phyloP scores from a whole-genome alignment of 306 rosid genomes.

The Glycine latifolia region DNA sequence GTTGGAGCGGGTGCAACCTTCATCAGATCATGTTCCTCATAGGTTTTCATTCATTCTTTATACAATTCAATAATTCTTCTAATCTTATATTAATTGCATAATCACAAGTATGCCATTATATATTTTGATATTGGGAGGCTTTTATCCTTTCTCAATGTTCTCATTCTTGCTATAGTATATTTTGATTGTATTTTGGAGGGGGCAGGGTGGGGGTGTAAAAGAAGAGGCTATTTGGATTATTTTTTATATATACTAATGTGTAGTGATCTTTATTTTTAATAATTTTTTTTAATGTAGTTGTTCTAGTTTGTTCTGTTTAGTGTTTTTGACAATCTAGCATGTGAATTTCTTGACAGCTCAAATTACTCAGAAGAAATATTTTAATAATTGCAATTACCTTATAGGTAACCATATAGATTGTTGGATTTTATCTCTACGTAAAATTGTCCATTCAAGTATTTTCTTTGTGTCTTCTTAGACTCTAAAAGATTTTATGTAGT shows the following conservation, averaged over 20 bases:
- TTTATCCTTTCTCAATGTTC: background rate
- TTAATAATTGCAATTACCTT: conserved; percentile 31
- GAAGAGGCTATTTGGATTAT: background rate
- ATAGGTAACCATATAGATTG: background rate
- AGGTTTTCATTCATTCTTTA: conserved; percentile 57
- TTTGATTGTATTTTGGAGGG: background rate
- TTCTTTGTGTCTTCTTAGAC: conserved; percentile 13
- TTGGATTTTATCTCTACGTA: background rate
- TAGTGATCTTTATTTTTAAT: conserved; percentile 2
- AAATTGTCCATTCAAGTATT: conserved; percentile 29
- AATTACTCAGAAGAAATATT: conserved; percentile 13
- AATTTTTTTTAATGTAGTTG: background rate
- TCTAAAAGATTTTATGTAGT: background rate
- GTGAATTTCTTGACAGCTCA: conserved; percentile 15
- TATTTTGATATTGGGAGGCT: conserved; percentile 31
- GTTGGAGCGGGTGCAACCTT: conserved; percentile 96
- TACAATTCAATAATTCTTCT: conserved; percentile 3
- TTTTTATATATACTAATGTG: background rate
- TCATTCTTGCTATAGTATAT: background rate
- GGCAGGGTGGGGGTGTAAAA: background rate
- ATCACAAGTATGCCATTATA: background rate
- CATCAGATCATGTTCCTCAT: conserved; percentile 96
- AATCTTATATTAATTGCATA: conserved; percentile 1
- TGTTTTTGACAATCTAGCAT: conserved; percentile 24
- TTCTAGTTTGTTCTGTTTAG: conserved; percentile 31